A percentile compares a stretch with the other conserved stretches of the same genome.
Conservation (phyloP, 2,329 filamentous ascomycete species). For the Dothiorella sarmentorum region DNA sequence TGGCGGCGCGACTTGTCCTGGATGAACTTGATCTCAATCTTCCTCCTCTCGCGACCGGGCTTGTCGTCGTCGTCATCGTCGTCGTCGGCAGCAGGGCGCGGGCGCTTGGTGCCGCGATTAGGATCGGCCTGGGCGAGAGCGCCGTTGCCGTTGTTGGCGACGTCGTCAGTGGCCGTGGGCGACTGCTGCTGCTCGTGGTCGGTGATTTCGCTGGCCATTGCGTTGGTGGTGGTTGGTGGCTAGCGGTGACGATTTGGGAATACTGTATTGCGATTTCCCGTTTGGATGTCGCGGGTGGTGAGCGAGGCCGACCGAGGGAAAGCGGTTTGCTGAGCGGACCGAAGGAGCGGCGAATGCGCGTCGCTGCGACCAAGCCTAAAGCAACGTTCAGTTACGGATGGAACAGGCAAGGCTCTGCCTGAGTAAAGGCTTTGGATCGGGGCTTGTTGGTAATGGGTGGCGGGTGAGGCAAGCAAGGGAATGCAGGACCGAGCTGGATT, state of each 20-base stretch:
- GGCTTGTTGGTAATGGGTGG: slow-evolving; percentile 24
- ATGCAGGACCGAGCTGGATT: slow-evolving; percentile 21
- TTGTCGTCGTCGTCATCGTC: slow-evolving; percentile 98
- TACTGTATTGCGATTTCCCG: slow-evolving; percentile 34
- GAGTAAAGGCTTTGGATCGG: slow-evolving; percentile 29
- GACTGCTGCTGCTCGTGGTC: slow-evolving; percentile 52
- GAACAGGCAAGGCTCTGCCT: slow-evolving; percentile 20
- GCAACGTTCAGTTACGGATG: slow-evolving; percentile 20
- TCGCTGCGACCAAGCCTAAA: slow-evolving; percentile 17
- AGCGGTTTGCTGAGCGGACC: slow-evolving; percentile 15
- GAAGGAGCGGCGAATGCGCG: slow-evolving; percentile 18
- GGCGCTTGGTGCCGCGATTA: slow-evolving; percentile 83
- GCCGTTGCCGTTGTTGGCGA: slow-evolving; percentile 65
- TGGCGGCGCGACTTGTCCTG: slow-evolving; percentile 99
- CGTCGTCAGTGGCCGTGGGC: slow-evolving; percentile 50
- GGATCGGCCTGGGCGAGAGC: slow-evolving; percentile 55
- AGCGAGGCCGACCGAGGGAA: slow-evolving; percentile 25
- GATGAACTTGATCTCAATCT: slow-evolving; percentile 99
- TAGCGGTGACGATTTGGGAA: slow-evolving; percentile 33
- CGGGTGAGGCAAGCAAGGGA: slow-evolving; percentile 37
- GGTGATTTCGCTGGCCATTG: slow-evolving; percentile 48
- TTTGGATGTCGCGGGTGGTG: slow-evolving; percentile 29
- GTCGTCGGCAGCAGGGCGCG: slow-evolving; percentile 78
- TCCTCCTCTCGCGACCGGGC: slow-evolving; percentile 93
- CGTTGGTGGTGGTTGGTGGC: slow-evolving; percentile 27